phyloP scores from a whole-genome alignment of 805 yeast species.

The Spathaspora gorwiae region DNA sequence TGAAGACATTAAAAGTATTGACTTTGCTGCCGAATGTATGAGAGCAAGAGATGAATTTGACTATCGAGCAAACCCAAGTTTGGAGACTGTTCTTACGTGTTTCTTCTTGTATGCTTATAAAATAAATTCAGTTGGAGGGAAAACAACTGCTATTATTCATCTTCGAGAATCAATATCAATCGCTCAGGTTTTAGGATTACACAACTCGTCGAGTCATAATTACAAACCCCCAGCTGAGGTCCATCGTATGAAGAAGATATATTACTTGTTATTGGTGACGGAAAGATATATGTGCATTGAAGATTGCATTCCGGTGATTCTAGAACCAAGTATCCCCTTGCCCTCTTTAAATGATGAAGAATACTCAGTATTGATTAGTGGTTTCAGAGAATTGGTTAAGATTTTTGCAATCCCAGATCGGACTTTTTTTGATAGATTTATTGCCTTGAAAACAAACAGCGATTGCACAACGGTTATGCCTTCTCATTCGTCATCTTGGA shows the following conservation, averaged over 20 bases:
- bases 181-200: slow-evolving; percentile 34
- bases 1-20: slow-evolving; percentile 13
- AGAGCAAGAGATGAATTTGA: slow-evolving; percentile 24
- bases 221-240: slow-evolving; percentile 27
- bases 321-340: slow-evolving; percentile 32
- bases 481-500: slow-evolving; percentile 21
- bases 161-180: slow-evolving; percentile 36
- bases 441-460: slow-evolving; percentile 6
- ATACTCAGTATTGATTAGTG: slow-evolving; percentile 26
- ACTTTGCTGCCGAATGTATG: slow-evolving; percentile 23
- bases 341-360: slow-evolving; percentile 35
- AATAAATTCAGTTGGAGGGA: slow-evolving; percentile 24
- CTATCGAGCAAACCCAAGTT: slow-evolving; percentile 20
- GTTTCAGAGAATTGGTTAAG: slow-evolving; percentile 32
- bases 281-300: slow-evolving; percentile 38
- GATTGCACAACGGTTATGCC: background rate
- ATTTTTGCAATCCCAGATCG: slow-evolving; percentile 37
- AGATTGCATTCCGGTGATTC: slow-evolving; percentile 31
- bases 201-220: slow-evolving; percentile 23
- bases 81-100: slow-evolving; percentile 27
- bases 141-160: slow-evolving; percentile 26
- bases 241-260: slow-evolving; percentile 34
- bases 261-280: slow-evolving; percentile 32
- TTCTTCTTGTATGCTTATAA: slow-evolving; percentile 34
- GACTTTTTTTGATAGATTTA: slow-evolving; percentile 27